A percentile compares a stretch with the other conserved stretches of the same genome.
phyloP scores from a whole-genome alignment of 352 stramenopile genomes.

The Phytophthora fragariaefolia region DNA sequence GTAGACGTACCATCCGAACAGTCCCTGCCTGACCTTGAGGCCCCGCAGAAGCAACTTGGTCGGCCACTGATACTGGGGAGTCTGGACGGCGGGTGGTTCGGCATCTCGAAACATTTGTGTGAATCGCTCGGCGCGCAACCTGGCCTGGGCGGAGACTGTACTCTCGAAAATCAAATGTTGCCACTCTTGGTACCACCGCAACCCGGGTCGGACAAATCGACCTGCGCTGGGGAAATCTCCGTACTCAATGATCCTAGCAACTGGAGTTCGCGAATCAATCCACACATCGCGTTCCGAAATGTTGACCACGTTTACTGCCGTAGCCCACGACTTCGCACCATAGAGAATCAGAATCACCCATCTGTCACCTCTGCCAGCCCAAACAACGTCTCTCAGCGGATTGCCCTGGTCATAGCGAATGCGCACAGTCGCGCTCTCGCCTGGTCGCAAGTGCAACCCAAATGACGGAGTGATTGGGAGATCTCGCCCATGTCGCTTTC shows the following conservation, averaged over 20 bases:
- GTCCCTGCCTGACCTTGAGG: too few relatives aligned
- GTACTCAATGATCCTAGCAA: background rate
- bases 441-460: too few relatives aligned
- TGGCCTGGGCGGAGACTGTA: background rate
- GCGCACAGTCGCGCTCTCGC: too few relatives aligned
- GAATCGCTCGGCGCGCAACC: background rate
- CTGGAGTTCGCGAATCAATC: background rate
- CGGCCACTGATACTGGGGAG: background rate
- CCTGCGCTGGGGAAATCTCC: too few relatives aligned
- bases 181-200: constrained; percentile 10
- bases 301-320: background rate
- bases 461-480: too few relatives aligned
- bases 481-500: too few relatives aligned
- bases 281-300: background rate
- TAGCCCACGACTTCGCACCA: background rate
- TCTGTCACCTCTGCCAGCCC: background rate
- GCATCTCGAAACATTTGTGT: background rate
- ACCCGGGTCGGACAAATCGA: background rate
- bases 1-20: too few relatives aligned
- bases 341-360: background rate
- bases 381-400: too few relatives aligned
- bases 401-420: too few relatives aligned
- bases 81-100: constrained; percentile 4
- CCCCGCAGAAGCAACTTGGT: too few relatives aligned
- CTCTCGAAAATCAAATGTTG: constrained; percentile 10